Conservation (phyloP, 352 stramenopile species). For the Pythium aquatile region DNA sequence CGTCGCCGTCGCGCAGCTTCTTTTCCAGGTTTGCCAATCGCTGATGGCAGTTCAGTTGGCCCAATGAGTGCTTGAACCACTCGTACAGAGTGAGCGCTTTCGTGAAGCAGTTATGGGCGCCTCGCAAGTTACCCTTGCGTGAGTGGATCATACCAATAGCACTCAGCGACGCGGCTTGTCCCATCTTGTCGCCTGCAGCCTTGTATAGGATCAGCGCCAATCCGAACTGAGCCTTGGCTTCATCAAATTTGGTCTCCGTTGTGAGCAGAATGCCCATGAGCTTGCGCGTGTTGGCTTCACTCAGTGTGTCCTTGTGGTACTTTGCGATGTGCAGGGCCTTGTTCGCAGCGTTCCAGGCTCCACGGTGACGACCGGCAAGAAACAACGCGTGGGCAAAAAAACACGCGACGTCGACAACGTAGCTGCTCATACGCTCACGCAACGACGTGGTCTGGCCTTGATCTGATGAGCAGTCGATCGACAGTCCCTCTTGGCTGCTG, state of each 20-base stretch:
- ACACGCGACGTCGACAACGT: constrained; percentile 67
- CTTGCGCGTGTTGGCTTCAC: constrained; percentile 72
- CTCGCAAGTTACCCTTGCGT: constrained; percentile 72
- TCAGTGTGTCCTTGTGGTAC: constrained; percentile 61
- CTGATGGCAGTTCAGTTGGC: constrained; percentile 80
- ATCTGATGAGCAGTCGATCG: constrained; percentile 16
- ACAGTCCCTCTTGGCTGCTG: neutral
- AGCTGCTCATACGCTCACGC: constrained; percentile 49
- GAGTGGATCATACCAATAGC: constrained; percentile 82
- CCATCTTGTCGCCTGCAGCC: constrained; percentile 67
- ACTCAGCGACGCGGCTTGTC: constrained; percentile 69
- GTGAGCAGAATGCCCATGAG: constrained; percentile 77
- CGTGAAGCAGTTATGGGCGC: constrained; percentile 77
- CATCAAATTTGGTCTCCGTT: constrained; percentile 82
- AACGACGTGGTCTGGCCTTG: constrained; percentile 11
- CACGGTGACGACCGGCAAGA: constrained; percentile 65
- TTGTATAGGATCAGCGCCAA: constrained; percentile 78
- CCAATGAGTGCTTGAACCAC: constrained; percentile 79
- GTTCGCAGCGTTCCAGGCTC: constrained; percentile 69
- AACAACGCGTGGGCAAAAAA: constrained; percentile 77
- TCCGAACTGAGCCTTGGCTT: constrained; percentile 79
- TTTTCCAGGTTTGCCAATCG: constrained; percentile 82
- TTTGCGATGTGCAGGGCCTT: constrained; percentile 78
- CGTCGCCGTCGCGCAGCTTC: constrained; percentile 73
- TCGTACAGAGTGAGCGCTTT: constrained; percentile 80